These are phyloP conservation scores for Nematocida minor DNA, from an alignment of 371 early-diverging fungal species.

Conservation along the genomic window DNA sequence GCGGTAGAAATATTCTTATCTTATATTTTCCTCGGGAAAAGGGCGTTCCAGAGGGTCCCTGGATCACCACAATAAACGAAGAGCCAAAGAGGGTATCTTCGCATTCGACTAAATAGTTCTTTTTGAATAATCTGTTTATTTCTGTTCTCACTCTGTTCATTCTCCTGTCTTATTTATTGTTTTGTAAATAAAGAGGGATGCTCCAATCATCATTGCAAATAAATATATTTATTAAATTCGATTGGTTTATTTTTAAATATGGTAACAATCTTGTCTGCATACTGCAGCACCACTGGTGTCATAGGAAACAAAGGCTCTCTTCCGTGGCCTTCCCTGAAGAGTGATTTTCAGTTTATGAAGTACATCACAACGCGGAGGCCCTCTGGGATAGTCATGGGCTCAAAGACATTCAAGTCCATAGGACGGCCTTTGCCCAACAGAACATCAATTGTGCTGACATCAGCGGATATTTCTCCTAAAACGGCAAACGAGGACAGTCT, in stretches of 20 bases:
- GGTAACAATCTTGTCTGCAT: neutral
- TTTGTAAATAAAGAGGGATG: conserved; percentile 51
- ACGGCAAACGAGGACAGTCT: too few relatives aligned
- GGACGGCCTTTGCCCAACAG: conserved; percentile 42
- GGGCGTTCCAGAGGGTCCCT: conserved; percentile 69
- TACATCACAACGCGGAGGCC: conserved; percentile 14
- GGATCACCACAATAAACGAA: conserved; percentile 55
- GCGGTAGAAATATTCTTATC: conserved; percentile 89
- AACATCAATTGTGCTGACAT: conserved; percentile 33
- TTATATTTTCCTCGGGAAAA: conserved; percentile 88
- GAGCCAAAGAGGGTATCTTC: conserved; percentile 30
- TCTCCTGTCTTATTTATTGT: conserved; percentile 33
- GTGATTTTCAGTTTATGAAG: conserved; percentile 38
- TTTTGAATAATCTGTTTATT: conserved; percentile 56
- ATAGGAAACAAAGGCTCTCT: conserved; percentile 29
- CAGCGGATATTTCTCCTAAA: neutral
- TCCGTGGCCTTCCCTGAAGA: conserved; percentile 23
- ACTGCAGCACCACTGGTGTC: neutral
- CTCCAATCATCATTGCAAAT: conserved; percentile 31
- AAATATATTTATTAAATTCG: neutral
- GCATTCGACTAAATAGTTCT: conserved; percentile 52
- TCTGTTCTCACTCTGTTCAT: conserved; percentile 57
- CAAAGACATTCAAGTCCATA: conserved; percentile 49
- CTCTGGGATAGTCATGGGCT: conserved; percentile 49
- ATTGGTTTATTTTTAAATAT: conserved; percentile 15